These are phyloP conservation scores for Hansenula sp. DNA, from an alignment of 1,139 yeast genomes.

Conservation along the genomic window DNA sequence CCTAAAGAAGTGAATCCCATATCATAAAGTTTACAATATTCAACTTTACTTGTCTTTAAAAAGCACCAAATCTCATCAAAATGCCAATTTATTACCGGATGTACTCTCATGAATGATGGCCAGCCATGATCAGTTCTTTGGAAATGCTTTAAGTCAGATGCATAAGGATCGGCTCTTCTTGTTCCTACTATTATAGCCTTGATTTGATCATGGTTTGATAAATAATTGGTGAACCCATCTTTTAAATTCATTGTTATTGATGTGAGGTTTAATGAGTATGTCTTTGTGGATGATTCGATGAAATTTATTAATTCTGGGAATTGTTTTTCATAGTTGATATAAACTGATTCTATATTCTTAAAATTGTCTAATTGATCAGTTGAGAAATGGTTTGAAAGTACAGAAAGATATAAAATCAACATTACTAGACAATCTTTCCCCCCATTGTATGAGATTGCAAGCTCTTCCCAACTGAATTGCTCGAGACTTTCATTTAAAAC, in stretches of 20 bases:
- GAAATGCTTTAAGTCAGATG: constrained; percentile 46
- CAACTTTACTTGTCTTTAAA: constrained; percentile 43
- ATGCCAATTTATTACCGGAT: constrained; percentile 81
- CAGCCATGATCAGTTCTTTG: constrained; percentile 79
- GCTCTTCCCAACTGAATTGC: constrained; percentile 30
- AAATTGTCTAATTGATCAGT: constrained; percentile 26
- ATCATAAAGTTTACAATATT: constrained; percentile 71
- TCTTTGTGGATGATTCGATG: constrained; percentile 36
- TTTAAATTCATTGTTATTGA: constrained; percentile 49
- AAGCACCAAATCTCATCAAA: constrained; percentile 76
- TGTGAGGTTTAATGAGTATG: constrained; percentile 44
- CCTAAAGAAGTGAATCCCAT: constrained; percentile 81
- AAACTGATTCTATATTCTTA: constrained; percentile 51
- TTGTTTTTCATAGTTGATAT: constrained; percentile 65
- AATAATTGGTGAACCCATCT: constrained; percentile 60
- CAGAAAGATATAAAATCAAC: constrained; percentile 63
- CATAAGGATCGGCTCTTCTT: constrained; percentile 77
- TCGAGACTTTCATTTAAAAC: constrained; percentile 9
- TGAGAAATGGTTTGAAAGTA: constrained; percentile 28
- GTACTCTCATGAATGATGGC: constrained; percentile 79
- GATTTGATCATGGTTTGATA: constrained; percentile 42
- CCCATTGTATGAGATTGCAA: constrained; percentile 82
- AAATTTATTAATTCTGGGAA: constrained; percentile 51
- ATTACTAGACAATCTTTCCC: constrained; percentile 90
- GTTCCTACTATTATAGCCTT: constrained; percentile 78